Evolutionary conservation across 2,329 filamentous ascomycete genomes (phyloP), one percentile per base, ranked within the genome.

Genomic region (Didymella sp.): DNA sequence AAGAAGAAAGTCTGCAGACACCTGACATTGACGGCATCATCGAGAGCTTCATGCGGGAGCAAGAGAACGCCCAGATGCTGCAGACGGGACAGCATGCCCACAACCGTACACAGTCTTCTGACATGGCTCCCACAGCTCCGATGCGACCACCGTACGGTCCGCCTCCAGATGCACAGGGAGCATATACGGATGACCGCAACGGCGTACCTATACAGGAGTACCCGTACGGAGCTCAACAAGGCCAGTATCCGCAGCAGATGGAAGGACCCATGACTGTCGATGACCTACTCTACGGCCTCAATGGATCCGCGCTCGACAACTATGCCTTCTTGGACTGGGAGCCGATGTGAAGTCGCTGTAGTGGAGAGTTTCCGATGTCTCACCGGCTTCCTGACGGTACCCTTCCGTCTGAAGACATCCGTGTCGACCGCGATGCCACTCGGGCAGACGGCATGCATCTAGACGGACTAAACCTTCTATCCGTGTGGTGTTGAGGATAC

Each of bases 11-110:
- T 40, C 22, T 69, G 4, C 63, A 76, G 0, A 74, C 71, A 19
- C 61, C 78, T 17, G 76, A 79, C 45, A 77, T 79, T 25, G 75
- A 78, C 44, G 73, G 75, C 41, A 77, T 79, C 25, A 78, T 79
- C 15, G 74, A 76, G 58, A 78, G 75, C 58, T 78, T 79, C 49
- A 74, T 75, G 33, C 69, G 73, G 12, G 72, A 75, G 53, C 64
- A 73, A 27, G 64, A 65, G 38, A 61, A 31, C 11, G 51, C 53
- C 13, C 59, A 60, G 19, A 15, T 30, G 13, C 13, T 21, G 7
- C 38, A 49, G 6, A 9, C 37, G 7, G n/a, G 24, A 9, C 28
- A 30, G 35, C 15, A 19, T 7, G 13, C 22, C 9, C 30, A 22
- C 12, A 15, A 24, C 19, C 30, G 49, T 11, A 22, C 15, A 4